Conservation (phyloP, 2,329 filamentous ascomycete genomes). For the Nakataea oryzae region DNA sequence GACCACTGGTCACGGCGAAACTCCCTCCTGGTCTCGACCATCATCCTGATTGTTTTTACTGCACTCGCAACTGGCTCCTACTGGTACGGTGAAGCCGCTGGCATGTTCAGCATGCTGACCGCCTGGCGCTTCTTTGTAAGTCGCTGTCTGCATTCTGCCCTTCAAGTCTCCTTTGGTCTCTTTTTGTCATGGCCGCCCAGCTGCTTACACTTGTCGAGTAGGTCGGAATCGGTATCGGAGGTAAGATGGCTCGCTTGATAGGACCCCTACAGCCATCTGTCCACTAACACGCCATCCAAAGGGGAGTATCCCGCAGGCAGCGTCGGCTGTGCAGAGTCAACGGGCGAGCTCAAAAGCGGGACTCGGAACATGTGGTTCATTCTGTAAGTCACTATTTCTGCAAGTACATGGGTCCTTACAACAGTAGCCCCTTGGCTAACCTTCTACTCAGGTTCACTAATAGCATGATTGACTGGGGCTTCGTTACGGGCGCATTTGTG, state of each 20-base stretch:
- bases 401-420: conserved; percentile 76
- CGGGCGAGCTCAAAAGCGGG: conserved; percentile 69
- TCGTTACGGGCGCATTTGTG: conserved; percentile 70
- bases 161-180: no score
- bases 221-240: conserved; percentile 67
- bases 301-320: conserved; percentile 74
- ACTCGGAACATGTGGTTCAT: conserved; percentile 87
- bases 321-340: conserved; percentile 76
- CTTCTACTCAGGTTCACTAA: conserved; percentile 12
- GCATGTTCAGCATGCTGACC: conserved; percentile 65
- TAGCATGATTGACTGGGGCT: conserved; percentile 42
- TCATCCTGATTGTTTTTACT: conserved; percentile 79
- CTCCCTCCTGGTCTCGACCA: conserved; percentile 68
- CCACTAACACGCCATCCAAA: conserved; percentile 9
- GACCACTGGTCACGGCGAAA: conserved; percentile 81
- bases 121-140: conserved; percentile 76
- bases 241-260: conserved; percentile 22
- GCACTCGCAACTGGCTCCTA: conserved; percentile 71
- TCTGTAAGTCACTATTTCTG: conserved; percentile 59
- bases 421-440: not conserved
- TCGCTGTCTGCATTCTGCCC: not conserved
- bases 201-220: conserved; percentile 3
- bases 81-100: conserved; percentile 54
- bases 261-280: not conserved
- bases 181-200: not conserved